A percentile compares a stretch with the other conserved stretches of the same genome.
Evolutionary conservation across 805 yeast species (phyloP).

Genomic region (Komagataella populi): DNA sequence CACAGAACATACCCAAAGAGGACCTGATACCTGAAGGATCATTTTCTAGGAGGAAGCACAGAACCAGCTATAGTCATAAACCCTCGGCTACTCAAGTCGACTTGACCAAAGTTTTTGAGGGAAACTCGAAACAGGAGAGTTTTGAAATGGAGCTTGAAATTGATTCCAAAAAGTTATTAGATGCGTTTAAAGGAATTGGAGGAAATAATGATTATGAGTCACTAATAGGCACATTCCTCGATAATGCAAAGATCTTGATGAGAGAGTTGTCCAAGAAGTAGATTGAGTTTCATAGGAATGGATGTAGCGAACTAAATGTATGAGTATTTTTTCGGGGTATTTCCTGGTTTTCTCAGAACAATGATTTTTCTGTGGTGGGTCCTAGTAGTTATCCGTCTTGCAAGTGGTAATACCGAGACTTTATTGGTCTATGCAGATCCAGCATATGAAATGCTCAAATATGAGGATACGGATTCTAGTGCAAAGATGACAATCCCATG

Average conservation of each 20-base stretch:
- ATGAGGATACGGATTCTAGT: not conserved
- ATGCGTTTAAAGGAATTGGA: conserved; percentile 15
- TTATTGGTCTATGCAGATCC: not conserved
- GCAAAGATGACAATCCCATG: not conserved
- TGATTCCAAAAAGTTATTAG: conserved; percentile 16
- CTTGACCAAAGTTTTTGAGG: conserved; percentile 42
- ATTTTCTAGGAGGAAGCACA: conserved; percentile 30
- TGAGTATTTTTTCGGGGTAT: not conserved
- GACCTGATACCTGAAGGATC: conserved; percentile 34
- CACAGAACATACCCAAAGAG: conserved; percentile 40
- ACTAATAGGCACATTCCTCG: conserved; percentile 29
- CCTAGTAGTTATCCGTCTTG: not conserved
- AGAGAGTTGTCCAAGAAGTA: conserved; percentile 14
- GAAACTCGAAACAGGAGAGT: conserved; percentile 9
- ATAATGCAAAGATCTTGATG: conserved; percentile 24
- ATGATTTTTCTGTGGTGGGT: not conserved
- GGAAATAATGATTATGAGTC: conserved; percentile 28
- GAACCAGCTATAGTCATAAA: conserved; percentile 61
- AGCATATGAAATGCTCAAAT: not conserved
- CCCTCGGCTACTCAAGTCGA: conserved; percentile 65
- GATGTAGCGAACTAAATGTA: not conserved
- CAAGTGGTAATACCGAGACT: not conserved
- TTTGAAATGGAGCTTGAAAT: conserved; percentile 22
- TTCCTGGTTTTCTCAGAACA: not conserved
- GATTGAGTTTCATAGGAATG: not conserved